Conservation (phyloP, 257 asterid species). For the Solanum chilense region DNA sequence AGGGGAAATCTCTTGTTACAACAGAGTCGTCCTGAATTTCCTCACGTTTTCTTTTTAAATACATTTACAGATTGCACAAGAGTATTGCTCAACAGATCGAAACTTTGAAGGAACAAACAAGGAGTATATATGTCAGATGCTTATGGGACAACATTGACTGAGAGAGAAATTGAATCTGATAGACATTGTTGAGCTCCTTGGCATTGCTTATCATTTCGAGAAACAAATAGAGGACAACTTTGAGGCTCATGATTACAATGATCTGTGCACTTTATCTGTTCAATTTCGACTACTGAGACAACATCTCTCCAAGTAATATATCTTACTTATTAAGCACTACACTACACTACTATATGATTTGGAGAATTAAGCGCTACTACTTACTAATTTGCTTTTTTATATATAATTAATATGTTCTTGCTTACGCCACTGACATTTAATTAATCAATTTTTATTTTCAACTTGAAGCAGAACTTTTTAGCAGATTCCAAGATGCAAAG, state of each 20-base stretch:
- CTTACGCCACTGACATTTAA: too few relatives aligned
- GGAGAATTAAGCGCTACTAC: too few relatives aligned
- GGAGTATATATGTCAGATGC: background rate
- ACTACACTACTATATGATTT: too few relatives aligned
- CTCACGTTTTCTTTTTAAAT: background rate
- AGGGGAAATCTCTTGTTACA: background rate
- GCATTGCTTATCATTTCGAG: constrained; percentile 23
- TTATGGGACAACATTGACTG: background rate
- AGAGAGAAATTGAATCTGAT: constrained; percentile 10
- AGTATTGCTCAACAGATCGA: constrained; percentile 4
- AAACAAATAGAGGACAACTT: constrained; percentile 11
- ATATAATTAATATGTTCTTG: too few relatives aligned
- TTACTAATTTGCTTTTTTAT: too few relatives aligned
- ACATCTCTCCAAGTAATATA: constrained; percentile 10
- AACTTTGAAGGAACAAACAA: constrained; percentile 15
- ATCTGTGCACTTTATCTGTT: constrained; percentile 8
- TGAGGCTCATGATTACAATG: background rate
- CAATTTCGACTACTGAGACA: constrained; percentile 21
- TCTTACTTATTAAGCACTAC: too few relatives aligned
- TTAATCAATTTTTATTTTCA: too few relatives aligned
- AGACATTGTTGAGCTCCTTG: constrained; percentile 24
- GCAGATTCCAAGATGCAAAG: constrained; percentile 14
- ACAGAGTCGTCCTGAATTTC: too few relatives aligned
- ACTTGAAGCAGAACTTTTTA: background rate
- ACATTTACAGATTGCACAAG: background rate